phyloP scores from a whole-genome alignment of 306 rosid genomes.

The Astragalus membranaceus region DNA sequence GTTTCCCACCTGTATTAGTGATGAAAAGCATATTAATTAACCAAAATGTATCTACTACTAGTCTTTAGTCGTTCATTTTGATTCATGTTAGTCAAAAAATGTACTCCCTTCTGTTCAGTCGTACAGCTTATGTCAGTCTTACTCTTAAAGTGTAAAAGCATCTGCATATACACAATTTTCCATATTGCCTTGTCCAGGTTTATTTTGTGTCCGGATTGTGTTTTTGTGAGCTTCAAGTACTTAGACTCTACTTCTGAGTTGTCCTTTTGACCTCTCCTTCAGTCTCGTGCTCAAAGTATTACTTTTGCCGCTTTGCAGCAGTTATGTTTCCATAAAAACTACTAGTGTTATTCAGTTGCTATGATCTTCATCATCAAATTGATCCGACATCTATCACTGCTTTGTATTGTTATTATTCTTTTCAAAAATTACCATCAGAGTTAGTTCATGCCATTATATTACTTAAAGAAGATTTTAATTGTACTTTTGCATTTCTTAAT shows the following conservation, averaged over 20 bases:
- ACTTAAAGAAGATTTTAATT: background rate
- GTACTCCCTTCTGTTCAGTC: background rate
- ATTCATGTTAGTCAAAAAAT: background rate
- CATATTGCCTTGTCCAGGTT: background rate
- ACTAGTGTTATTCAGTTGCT: background rate
- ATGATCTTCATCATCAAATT: constrained; percentile 10
- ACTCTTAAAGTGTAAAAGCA: background rate
- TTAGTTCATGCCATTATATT: background rate
- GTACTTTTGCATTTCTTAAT: background rate
- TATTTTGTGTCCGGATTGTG: background rate
- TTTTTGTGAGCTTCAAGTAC: background rate
- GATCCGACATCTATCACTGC: background rate
- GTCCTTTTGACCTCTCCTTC: background rate
- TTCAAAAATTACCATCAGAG: background rate
- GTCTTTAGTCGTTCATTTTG: background rate
- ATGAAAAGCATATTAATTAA: background rate
- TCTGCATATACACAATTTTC: background rate
- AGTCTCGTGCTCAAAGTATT: background rate
- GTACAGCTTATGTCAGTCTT: background rate
- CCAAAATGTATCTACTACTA: background rate
- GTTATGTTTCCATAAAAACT: background rate
- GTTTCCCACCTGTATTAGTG: background rate
- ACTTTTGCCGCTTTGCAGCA: background rate
- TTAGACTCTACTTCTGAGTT: background rate
- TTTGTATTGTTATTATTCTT: background rate